A percentile compares a stretch with the other conserved stretches of the same genome.
phyloP scores from a whole-genome alignment of 2,329 filamentous ascomycete species.

The Chaetomium sp. region DNA sequence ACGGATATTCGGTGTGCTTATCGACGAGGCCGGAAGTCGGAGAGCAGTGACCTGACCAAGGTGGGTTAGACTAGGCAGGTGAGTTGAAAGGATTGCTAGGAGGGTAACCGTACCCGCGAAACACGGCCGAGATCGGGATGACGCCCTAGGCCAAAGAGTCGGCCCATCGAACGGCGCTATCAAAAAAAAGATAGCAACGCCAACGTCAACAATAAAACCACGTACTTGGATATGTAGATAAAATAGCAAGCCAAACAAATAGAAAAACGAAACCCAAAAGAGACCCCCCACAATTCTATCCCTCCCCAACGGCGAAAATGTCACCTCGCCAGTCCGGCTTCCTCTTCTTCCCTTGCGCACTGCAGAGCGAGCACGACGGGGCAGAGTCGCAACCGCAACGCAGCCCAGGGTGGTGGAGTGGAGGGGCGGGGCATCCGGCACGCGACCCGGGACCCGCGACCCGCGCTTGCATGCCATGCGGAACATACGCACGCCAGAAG shows the following conservation, averaged over 20 bases:
- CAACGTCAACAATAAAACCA: not conserved
- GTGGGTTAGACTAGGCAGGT: not conserved
- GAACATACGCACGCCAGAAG: not conserved
- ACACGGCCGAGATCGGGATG: slow-evolving; percentile 3
- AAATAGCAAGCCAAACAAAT: not conserved
- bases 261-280: not conserved
- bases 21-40: not conserved
- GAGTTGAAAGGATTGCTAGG: not conserved
- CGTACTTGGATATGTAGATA: not conserved
- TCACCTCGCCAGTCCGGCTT: not conserved
- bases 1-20: not conserved
- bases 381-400: slow-evolving; percentile 3
- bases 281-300: not conserved
- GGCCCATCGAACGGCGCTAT: not conserved
- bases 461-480: slow-evolving; percentile 10
- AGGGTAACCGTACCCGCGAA: slow-evolving; percentile 8
- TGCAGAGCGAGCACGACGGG: not conserved
- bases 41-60: not conserved
- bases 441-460: slow-evolving; percentile 16
- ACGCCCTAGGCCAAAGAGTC: not conserved
- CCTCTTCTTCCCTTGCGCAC: not conserved
- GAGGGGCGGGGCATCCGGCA: slow-evolving; percentile 9
- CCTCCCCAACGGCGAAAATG: not conserved
- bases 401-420: too few species aligned
- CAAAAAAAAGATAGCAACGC: not conserved